Percentiles rank a stretch among this genome's conserved stretches.
Conservation (phyloP, 2,329 filamentous ascomycete species). For the Pseudogymnoascus sp. region DNA sequence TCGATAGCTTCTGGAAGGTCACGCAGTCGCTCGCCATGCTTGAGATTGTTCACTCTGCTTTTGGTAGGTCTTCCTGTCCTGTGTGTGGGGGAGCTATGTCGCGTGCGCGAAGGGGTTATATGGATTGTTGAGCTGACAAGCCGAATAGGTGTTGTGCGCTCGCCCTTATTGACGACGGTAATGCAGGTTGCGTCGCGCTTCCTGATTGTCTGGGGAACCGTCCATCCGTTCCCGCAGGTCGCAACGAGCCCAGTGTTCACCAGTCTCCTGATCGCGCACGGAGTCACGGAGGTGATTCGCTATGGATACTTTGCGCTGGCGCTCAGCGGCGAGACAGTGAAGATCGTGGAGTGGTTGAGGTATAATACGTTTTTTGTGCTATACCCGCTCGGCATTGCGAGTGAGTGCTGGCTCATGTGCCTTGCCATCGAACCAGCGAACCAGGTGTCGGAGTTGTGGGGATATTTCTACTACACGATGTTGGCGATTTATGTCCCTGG, state of each 20-base stretch:
- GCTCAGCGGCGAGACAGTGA: conserved; percentile 54
- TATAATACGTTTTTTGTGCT: conserved; percentile 91
- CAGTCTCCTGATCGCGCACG: conserved; percentile 80
- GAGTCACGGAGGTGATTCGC: conserved; percentile 80
- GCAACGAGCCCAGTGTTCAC: conserved; percentile 56
- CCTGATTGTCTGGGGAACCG: conserved; percentile 80
- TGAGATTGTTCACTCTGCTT: conserved; percentile 72
- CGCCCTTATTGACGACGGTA: conserved; percentile 72
- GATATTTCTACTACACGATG: conserved; percentile 53
- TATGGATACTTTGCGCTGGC: conserved; percentile 85
- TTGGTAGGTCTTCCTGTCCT: conserved; percentile 47
- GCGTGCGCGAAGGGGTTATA: background rate
- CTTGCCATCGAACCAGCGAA: conserved; percentile 54
- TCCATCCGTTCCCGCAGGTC: conserved; percentile 62
- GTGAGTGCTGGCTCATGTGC: conserved; percentile 76
- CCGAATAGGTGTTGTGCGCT: conserved; percentile 65
- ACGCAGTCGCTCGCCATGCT: conserved; percentile 77
- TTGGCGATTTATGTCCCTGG: conserved; percentile 69
- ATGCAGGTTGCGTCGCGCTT: conserved; percentile 87
- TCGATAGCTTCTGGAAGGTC: conserved; percentile 62
- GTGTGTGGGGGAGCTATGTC: too few relatives aligned
- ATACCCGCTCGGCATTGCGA: conserved; percentile 84
- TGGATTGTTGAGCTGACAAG: conserved; percentile 16
- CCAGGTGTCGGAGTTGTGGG: conserved; percentile 41
- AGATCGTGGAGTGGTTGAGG: conserved; percentile 65